Conservation (phyloP, 331 rosid genomes). For the Arachis monticola region DNA sequence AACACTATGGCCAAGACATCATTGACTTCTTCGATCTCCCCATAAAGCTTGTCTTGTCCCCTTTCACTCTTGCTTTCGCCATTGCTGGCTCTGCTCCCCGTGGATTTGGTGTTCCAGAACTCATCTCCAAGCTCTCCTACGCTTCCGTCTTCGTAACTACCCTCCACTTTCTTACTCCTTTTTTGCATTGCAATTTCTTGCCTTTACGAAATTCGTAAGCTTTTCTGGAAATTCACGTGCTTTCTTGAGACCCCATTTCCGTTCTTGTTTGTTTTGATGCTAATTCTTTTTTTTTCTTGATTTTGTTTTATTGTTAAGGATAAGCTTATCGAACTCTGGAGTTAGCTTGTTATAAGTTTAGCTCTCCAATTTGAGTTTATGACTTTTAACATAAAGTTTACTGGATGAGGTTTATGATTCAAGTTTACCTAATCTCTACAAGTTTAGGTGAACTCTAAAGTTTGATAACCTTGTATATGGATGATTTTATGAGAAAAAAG, state of each 20-base stretch:
- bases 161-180: conserved; percentile 3
- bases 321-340: too few relatives aligned
- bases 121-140: conserved; percentile 83
- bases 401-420: too few relatives aligned
- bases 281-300: background rate
- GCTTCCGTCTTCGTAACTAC: conserved; percentile 52
- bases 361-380: too few relatives aligned
- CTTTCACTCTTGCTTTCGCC: conserved; percentile 78
- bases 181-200: background rate
- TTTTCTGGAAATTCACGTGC: background rate
- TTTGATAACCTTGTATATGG: too few relatives aligned
- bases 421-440: too few relatives aligned
- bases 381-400: too few relatives aligned
- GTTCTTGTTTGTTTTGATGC: conserved; percentile 9
- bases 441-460: too few relatives aligned
- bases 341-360: too few relatives aligned
- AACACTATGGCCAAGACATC: conserved; percentile 72
- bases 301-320: background rate
- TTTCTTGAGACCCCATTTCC: conserved; percentile 7
- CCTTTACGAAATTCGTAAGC: background rate
- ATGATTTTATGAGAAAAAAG: too few relatives aligned
- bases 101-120: conserved; percentile 93
- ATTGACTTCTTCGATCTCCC: conserved; percentile 78
- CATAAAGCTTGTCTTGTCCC: conserved; percentile 73
- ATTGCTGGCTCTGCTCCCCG: conserved; percentile 93